Conservation (phyloP, 345 rosid species). For the Passiflora organensis region DNA sequence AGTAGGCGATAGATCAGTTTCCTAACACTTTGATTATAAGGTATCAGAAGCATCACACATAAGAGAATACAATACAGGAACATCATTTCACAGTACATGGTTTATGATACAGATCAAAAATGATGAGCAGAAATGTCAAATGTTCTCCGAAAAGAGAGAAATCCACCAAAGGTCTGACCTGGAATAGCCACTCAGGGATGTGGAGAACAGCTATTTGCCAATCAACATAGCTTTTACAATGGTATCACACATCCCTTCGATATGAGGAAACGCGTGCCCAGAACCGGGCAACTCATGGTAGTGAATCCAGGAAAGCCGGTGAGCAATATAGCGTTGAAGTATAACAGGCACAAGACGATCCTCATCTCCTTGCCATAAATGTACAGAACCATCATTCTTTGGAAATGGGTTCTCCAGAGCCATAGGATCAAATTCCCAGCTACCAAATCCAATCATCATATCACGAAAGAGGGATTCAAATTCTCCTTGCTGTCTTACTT, state of each 20-base stretch:
- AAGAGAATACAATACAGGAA: too few relatives aligned
- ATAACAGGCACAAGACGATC: slow-evolving; percentile 33
- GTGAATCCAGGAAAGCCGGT: slow-evolving; percentile 15
- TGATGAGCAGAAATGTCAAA: neutral
- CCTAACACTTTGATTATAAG: too few relatives aligned
- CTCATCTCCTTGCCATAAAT: slow-evolving; percentile 79
- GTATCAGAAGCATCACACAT: too few relatives aligned
- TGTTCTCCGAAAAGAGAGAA: neutral
- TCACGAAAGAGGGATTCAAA: slow-evolving; percentile 55
- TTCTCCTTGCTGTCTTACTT: slow-evolving; percentile 53
- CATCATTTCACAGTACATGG: too few relatives aligned
- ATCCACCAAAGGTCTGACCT: neutral
- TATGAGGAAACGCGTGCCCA: slow-evolving; percentile 15
- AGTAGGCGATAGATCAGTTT: too few relatives aligned
- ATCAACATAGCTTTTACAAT: slow-evolving; percentile 13
- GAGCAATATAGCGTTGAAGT: slow-evolving; percentile 16
- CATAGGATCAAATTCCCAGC: slow-evolving; percentile 74
- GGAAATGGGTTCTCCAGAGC: slow-evolving; percentile 57
- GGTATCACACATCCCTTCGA: slow-evolving; percentile 10
- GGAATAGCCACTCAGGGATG: neutral
- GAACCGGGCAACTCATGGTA: slow-evolving; percentile 21
- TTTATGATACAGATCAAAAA: neutral
- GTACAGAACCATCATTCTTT: slow-evolving; percentile 43
- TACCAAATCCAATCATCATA: slow-evolving; percentile 57
- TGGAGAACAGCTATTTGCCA: neutral